Conservation (phyloP, 163 green algal species). For the Volvox carteri region DNA sequence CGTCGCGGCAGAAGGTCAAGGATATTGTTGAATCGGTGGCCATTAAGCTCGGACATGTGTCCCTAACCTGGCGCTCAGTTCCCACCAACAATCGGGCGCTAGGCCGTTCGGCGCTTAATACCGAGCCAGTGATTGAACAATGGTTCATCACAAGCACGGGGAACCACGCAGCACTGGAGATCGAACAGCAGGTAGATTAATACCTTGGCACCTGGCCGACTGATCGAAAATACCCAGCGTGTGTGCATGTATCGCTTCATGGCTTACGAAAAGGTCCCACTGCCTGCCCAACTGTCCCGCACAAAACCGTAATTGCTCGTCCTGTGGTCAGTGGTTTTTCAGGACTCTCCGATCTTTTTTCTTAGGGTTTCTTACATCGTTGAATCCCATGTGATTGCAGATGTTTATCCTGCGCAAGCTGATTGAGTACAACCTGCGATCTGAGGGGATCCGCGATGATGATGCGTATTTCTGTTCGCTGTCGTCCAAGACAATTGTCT, state of each 20-base stretch:
- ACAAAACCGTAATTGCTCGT: too few relatives aligned
- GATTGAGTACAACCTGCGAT: slow-evolving; percentile 75
- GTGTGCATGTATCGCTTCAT: too few relatives aligned
- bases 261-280: too few relatives aligned
- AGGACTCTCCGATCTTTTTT: too few relatives aligned
- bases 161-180: slow-evolving; percentile 51
- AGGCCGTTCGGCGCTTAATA: slow-evolving; percentile 82
- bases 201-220: background rate
- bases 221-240: too few relatives aligned
- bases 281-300: too few relatives aligned
- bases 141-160: slow-evolving; percentile 62
- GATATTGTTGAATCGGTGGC: slow-evolving; percentile 77
- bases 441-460: slow-evolving; percentile 73
- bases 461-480: slow-evolving; percentile 91
- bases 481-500: slow-evolving; percentile 91
- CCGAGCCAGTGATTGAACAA: slow-evolving; percentile 94
- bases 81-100: slow-evolving; percentile 88
- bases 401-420: slow-evolving; percentile 93
- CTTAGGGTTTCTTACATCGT: too few relatives aligned
- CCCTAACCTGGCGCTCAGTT: slow-evolving; percentile 91
- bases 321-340: too few relatives aligned
- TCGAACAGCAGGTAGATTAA: slow-evolving; percentile 72
- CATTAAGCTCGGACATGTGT: slow-evolving; percentile 78
- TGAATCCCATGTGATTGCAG: slow-evolving; percentile 67
- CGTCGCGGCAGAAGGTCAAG: slow-evolving; percentile 64